Evolutionary conservation across 768 basidiomycete genomes (phyloP), one percentile per base, ranked within the genome.

Genomic region (Coprinellus aureogranulatus): DNA sequence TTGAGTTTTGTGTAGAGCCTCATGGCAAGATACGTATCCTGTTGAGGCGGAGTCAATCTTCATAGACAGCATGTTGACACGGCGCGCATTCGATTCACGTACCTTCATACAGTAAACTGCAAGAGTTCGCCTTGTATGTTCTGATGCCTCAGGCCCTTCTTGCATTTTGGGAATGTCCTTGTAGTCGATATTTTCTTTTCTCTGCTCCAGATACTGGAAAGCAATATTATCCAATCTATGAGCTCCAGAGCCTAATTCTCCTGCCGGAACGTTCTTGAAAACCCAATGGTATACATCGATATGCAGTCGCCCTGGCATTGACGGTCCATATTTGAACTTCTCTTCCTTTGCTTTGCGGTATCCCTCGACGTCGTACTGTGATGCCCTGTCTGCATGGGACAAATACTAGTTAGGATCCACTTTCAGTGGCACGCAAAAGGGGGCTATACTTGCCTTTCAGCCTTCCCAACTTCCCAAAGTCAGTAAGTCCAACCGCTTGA

Each of bases 111-210:
- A 45, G 22, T 45, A 45, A 10, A 45, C 22, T 8, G 44, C 44
- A 8, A 45, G 22, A 12, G 11, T 23, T 22, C 22, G 11, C 20
- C 44, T 9, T 23, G 44, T 45, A 22, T 45, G n/a, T n/a, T n/a
- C n/a, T n/a, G n/a, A n/a, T n/a, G n/a, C 22, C 8, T 9, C 10
- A 23, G 11, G 12, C 9, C 44, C 44, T 9, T 45, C 22, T 22
- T 45, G 44, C 22, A 45, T 8, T 8, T 8, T 22, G 22, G 44
- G 44, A 23, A 14, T 12, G 10, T 10, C 20, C 8, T 45, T 12
- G 11, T 8, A 12, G 9, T 10, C 90, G 22, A 98, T 92, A 60
- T 96, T 94, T 68, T 97, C 96, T 70, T 98, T 98, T 69, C 44
- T 14, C 11, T 45, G 31, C 22, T 28, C 39, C 28, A 27, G n/a